These are phyloP conservation scores for Trypanosoma avium DNA, from an alignment of 208 protist species.

Conservation along the genomic window DNA sequence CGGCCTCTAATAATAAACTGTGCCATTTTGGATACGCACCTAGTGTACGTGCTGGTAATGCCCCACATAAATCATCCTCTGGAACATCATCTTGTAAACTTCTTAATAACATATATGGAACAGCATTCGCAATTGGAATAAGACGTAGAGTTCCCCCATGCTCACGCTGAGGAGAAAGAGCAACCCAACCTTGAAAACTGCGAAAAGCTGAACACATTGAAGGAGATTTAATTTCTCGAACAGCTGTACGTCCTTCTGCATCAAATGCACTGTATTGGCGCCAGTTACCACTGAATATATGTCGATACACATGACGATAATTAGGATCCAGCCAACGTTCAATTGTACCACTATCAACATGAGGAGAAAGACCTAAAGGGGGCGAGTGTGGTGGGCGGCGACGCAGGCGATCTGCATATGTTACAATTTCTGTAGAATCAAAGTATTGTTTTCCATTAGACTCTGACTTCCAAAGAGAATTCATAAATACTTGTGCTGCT, in stretches of 20 bases:
- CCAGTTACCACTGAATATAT: constrained; percentile 4
- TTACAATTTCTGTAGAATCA: constrained; percentile 1
- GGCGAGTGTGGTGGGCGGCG: background rate
- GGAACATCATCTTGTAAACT: constrained; percentile 10
- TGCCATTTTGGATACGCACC: background rate
- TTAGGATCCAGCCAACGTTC: background rate
- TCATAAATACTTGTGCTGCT: background rate
- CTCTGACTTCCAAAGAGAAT: background rate
- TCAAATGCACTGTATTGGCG: background rate
- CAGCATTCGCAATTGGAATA: background rate
- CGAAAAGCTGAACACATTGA: constrained; percentile 3
- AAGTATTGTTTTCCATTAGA: constrained; percentile 3
- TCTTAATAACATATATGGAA: background rate
- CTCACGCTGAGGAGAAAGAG: constrained; percentile 1
- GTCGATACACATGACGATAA: background rate
- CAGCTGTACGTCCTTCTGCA: background rate
- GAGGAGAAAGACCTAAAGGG: background rate
- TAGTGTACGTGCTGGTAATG: background rate
- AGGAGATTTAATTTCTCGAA: background rate
- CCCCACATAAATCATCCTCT: constrained; percentile 4
- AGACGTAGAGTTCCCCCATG: background rate
- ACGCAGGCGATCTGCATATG: constrained; percentile 1
- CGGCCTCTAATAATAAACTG: background rate
- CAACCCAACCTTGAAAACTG: background rate
- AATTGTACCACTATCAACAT: constrained; percentile 2